These are phyloP conservation scores for Kockiozyma suomiensis DNA, from an alignment of 805 yeast genomes.

Conservation along the genomic window DNA sequence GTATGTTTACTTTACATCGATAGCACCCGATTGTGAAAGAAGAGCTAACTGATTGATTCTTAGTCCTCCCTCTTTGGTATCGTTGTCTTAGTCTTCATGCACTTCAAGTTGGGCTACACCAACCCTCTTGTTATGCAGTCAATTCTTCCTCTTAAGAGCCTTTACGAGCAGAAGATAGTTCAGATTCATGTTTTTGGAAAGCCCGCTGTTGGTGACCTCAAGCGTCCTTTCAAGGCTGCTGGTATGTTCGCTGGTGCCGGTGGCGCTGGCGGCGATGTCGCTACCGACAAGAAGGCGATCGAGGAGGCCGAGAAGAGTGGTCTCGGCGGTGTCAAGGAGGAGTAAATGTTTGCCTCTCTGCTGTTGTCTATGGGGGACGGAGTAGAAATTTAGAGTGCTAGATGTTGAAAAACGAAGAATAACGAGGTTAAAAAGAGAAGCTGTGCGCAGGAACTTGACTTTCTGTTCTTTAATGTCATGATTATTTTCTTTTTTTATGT, in stretches of 20 bases:
- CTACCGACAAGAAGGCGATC: constrained; percentile 85
- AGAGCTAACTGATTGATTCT: not conserved
- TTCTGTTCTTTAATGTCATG: not conserved
- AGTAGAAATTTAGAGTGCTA: not conserved
- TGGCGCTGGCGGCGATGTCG: constrained; percentile 49
- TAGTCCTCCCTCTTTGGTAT: constrained; percentile 80
- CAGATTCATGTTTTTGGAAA: constrained; percentile 84
- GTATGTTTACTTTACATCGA: constrained; percentile 16
- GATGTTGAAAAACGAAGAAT: not conserved
- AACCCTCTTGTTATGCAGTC: constrained; percentile 96
- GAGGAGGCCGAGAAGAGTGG: constrained; percentile 85
- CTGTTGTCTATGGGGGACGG: not conserved
- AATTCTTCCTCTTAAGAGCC: constrained; percentile 85
- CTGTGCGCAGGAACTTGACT: not conserved
- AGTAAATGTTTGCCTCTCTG: constrained; percentile 47
- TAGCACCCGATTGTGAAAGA: not conserved
- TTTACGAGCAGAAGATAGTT: constrained; percentile 85
- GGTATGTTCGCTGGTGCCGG: constrained; percentile 63
- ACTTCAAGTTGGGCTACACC: constrained; percentile 93
- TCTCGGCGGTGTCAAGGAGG: constrained; percentile 78
- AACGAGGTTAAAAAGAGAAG: not conserved
- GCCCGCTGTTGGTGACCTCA: constrained; percentile 84
- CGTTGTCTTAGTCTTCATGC: constrained; percentile 99
- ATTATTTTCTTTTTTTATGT: not conserved
- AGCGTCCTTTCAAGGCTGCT: constrained; percentile 94